These are phyloP conservation scores for Tephrocybe sp. DNA, from an alignment of 768 basidiomycete genomes.

Conservation along the genomic window DNA sequence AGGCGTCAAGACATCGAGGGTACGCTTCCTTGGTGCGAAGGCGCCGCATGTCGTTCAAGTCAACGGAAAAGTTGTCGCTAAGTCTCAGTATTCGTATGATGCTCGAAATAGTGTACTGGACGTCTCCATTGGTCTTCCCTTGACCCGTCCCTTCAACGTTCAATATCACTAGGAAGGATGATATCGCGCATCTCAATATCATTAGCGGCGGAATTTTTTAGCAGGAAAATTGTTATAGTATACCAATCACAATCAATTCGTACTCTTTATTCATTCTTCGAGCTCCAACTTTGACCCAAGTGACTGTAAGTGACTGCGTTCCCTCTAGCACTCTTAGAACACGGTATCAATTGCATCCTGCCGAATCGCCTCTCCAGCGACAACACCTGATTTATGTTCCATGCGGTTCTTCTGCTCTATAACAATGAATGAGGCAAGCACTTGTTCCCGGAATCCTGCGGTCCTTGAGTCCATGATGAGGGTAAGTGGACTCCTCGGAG, in stretches of 20 bases:
- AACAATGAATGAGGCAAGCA: slow-evolving; percentile 9
- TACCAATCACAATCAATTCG: too few species aligned
- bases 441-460: slow-evolving; percentile 1
- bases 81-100: slow-evolving; percentile 32
- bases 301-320: too few species aligned
- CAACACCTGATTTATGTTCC: slow-evolving; percentile 4
- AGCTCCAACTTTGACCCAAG: too few species aligned
- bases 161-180: not conserved
- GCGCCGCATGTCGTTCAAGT: slow-evolving; percentile 28
- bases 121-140: slow-evolving; percentile 36
- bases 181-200: not conserved
- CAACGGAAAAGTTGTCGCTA: slow-evolving; percentile 24
- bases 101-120: slow-evolving; percentile 38
- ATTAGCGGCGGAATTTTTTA: too few species aligned
- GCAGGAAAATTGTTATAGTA: too few species aligned
- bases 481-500: not conserved
- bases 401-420: slow-evolving; percentile 7
- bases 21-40: slow-evolving; percentile 35
- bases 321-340: too few species aligned
- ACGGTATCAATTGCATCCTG: too few species aligned
- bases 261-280: too few species aligned
- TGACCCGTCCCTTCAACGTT: slow-evolving; percentile 34
- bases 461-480: slow-evolving; percentile 9
- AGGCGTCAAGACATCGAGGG: slow-evolving; percentile 35
- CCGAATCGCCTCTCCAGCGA: not conserved